Evolutionary conservation across 768 basidiomycete species (phyloP).

Genomic region (Hortiboletus campestris): DNA sequence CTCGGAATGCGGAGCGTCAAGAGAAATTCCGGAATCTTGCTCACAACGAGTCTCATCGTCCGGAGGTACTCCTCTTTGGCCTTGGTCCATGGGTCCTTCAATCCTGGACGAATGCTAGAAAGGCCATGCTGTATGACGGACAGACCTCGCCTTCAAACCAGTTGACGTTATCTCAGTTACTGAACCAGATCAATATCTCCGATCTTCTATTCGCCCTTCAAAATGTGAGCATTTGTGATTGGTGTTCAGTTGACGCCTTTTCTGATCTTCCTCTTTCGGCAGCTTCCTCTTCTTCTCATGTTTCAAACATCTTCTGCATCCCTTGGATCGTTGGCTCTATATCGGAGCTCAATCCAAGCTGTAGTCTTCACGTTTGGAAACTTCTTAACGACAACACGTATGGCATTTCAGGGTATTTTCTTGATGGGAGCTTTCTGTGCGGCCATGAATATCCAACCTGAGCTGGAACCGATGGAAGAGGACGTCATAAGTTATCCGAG

Average conservation of each 20-base stretch:
- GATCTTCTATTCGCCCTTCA: constrained; percentile 65
- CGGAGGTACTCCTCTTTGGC: constrained; percentile 80
- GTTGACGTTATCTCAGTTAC: constrained; percentile 42
- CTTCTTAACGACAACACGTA: constrained; percentile 59
- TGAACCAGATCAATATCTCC: constrained; percentile 59
- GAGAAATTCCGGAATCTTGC: constrained; percentile 75
- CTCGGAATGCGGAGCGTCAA: constrained; percentile 63
- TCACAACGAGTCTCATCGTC: constrained; percentile 71
- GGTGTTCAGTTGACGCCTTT: not conserved
- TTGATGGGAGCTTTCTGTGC: constrained; percentile 85
- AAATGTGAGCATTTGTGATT: constrained; percentile 52
- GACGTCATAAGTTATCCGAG: constrained; percentile 49
- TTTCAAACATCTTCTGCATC: constrained; percentile 71
- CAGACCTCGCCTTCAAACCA: constrained; percentile 36
- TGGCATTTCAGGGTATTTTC: constrained; percentile 85
- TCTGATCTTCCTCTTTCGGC: constrained; percentile 11
- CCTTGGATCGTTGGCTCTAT: constrained; percentile 78
- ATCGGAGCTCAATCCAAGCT: constrained; percentile 74
- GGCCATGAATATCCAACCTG: constrained; percentile 67
- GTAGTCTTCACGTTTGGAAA: constrained; percentile 65
- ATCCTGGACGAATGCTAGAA: constrained; percentile 69
- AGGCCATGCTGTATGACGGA: constrained; percentile 57
- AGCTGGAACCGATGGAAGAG: constrained; percentile 59
- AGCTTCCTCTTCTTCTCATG: constrained; percentile 76
- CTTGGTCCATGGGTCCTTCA: constrained; percentile 82